phyloP scores from a whole-genome alignment of 305 asterid genomes.

The Fraxinus floribunda region DNA sequence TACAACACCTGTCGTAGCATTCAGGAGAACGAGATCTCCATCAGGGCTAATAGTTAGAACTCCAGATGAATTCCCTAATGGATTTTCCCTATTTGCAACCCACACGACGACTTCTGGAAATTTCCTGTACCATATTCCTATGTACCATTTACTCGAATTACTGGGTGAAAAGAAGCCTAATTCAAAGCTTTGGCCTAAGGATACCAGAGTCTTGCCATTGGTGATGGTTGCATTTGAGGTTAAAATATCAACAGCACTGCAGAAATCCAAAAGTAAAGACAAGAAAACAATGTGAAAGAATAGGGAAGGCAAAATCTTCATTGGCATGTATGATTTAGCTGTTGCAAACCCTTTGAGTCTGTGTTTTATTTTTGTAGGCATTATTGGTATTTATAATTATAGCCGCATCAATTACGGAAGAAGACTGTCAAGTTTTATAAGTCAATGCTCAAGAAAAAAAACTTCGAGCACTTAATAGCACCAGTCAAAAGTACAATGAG shows the following conservation, averaged over 20 bases:
- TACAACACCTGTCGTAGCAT: not conserved
- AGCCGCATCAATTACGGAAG: not conserved
- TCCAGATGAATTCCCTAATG: slow-evolving; percentile 17
- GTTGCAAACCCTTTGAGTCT: not conserved
- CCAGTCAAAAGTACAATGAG: not conserved
- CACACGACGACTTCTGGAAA: slow-evolving; percentile 2
- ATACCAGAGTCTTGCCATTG: slow-evolving; percentile 25
- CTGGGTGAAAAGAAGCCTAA: slow-evolving; percentile 37
- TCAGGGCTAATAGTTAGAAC: not conserved
- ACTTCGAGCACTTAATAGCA: not conserved
- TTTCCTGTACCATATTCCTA: slow-evolving; percentile 34
- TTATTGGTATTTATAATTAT: not conserved
- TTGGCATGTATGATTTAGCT: not conserved
- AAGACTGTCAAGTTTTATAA: not conserved
- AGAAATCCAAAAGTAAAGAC: not conserved
- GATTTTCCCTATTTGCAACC: slow-evolving; percentile 18
- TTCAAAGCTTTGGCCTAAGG: slow-evolving; percentile 23
- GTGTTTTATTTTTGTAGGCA: not conserved
- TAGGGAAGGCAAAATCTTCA: not conserved
- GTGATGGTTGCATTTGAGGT: slow-evolving; percentile 12
- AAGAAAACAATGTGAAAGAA: not conserved
- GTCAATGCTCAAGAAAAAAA: not conserved
- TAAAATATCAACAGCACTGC: slow-evolving; percentile 12
- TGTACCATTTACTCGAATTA: slow-evolving; percentile 24
- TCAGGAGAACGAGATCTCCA: slow-evolving; percentile 5